These are phyloP conservation scores for Globisporangium rhizosaccharum DNA, from an alignment of 352 stramenopile genomes.

Conservation along the genomic window DNA sequence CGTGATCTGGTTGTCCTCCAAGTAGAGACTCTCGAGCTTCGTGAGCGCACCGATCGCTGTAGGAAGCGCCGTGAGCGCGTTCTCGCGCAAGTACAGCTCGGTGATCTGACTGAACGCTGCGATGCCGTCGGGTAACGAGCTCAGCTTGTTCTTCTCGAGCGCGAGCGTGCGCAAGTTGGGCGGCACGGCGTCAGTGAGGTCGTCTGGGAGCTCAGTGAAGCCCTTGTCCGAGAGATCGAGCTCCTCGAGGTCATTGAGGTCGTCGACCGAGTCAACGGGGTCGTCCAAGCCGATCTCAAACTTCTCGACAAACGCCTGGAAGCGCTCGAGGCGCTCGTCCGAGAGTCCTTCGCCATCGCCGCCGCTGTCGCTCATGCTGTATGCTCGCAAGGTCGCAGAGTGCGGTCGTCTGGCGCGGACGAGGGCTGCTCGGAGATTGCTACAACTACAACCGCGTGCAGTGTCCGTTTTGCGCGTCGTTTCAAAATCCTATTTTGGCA, in stretches of 20 bases:
- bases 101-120: conserved; percentile 45
- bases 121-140: conserved; percentile 45
- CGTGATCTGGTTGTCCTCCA: conserved; percentile 84
- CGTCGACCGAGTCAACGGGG: conserved; percentile 47
- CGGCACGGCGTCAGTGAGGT: conserved; percentile 46
- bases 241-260: conserved; percentile 72
- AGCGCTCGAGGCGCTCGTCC: conserved; percentile 33
- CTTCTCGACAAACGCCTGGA: conserved; percentile 58
- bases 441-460: not conserved
- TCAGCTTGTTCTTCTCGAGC: conserved; percentile 75
- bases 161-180: conserved; percentile 69
- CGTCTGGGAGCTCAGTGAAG: conserved; percentile 43
- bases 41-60: conserved; percentile 40
- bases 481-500: too few relatives aligned
- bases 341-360: conserved; percentile 18
- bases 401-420: not conserved
- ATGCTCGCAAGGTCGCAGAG: not conserved
- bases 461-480: too few relatives aligned
- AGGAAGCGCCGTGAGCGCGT: conserved; percentile 54
- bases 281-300: conserved; percentile 69
- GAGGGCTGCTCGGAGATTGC: too few relatives aligned
- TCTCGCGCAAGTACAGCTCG: conserved; percentile 83
- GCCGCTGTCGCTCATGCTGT: conserved; percentile 33
- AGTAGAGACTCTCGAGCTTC: conserved; percentile 75
- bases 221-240: conserved; percentile 80